Evolutionary conservation across 2,329 filamentous ascomycete genomes (phyloP).

Genomic region (Dothiorella sarmentorum): DNA sequence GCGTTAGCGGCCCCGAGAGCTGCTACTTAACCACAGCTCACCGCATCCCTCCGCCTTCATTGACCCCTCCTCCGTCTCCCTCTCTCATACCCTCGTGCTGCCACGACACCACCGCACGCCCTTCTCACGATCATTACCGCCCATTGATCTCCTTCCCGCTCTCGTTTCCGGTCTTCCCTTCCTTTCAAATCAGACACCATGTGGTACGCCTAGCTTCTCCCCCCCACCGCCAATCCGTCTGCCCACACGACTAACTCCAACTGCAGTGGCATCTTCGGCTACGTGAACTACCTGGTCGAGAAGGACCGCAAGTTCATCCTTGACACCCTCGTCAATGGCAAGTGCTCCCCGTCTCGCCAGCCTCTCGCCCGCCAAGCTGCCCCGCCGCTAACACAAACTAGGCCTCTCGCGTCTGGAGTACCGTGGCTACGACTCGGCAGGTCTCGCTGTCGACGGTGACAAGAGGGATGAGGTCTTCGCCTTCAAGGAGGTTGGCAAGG

Average conservation of each 20-base stretch:
- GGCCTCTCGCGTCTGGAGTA: slow-evolving; percentile 95
- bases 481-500: slow-evolving; percentile 99
- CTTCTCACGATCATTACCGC: slow-evolving; percentile 13
- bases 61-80: slow-evolving; percentile 12
- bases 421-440: slow-evolving; percentile 96
- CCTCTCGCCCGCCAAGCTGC: slow-evolving; percentile 17
- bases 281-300: slow-evolving; percentile 99
- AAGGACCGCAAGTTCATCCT: slow-evolving; percentile 97
- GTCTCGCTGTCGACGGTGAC: slow-evolving; percentile 92
- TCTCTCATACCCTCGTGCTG: not conserved
- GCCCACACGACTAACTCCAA: not conserved
- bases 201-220: slow-evolving; percentile 15
- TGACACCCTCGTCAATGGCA: slow-evolving; percentile 93
- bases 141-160: not conserved
- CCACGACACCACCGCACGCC: slow-evolving; percentile 7
- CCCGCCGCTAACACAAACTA: slow-evolving; percentile 39
- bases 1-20: slow-evolving; percentile 13
- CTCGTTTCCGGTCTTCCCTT: slow-evolving; percentile 15
- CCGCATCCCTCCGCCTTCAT: slow-evolving; percentile 10
- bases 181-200: slow-evolving; percentile 10
- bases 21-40: slow-evolving; percentile 16
- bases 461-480: slow-evolving; percentile 98
- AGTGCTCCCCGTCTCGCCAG: slow-evolving; percentile 36
- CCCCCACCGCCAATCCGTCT: not conserved
- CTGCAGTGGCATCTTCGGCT: slow-evolving; percentile 87